Percentiles rank a stretch among this genome's conserved stretches.
Conservation (phyloP, 2,329 filamentous ascomycete species). For the Lecanicillium sp. region DNA sequence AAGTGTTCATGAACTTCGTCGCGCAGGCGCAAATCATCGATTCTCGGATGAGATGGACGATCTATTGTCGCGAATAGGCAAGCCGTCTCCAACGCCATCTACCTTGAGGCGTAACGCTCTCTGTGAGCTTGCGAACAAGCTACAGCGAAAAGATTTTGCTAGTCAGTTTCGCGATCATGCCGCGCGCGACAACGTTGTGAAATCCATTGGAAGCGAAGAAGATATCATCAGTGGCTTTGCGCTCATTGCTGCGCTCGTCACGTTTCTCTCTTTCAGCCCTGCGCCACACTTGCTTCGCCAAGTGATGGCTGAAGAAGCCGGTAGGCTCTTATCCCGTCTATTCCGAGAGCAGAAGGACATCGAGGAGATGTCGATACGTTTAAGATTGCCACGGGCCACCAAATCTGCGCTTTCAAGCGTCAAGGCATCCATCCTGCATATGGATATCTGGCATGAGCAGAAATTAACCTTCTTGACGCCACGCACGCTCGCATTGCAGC, state of each 20-base stretch:
- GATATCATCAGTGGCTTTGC: conserved; percentile 59
- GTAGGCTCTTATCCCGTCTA: conserved; percentile 49
- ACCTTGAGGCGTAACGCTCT: conserved; percentile 53
- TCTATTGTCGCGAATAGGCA: conserved; percentile 53
- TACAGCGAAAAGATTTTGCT: conserved; percentile 57
- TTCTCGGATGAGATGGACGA: conserved; percentile 62
- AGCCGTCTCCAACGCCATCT: conserved; percentile 37
- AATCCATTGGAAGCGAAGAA: conserved; percentile 51
- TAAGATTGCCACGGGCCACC: conserved; percentile 62
- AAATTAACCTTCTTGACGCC: conserved; percentile 50
- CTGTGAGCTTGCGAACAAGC: conserved; percentile 53
- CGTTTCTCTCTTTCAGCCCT: conserved; percentile 55
- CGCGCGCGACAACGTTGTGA: conserved; percentile 62
- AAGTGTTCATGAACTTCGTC: conserved; percentile 59
- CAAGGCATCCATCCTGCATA: conserved; percentile 44
- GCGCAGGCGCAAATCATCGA: conserved; percentile 60
- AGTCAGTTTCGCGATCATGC: conserved; percentile 69
- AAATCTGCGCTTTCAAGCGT: conserved; percentile 51
- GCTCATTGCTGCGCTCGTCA: conserved; percentile 56
- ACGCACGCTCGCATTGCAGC: conserved; percentile 57
- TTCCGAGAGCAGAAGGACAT: conserved; percentile 52
- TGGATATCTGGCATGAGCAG: conserved; percentile 55
- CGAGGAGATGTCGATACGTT: conserved; percentile 52
- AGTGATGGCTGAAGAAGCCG: conserved; percentile 48
- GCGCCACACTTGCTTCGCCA: conserved; percentile 54